Conservation (phyloP, 176 grass and related monocot genomes). For the Aechmea fasciata region DNA sequence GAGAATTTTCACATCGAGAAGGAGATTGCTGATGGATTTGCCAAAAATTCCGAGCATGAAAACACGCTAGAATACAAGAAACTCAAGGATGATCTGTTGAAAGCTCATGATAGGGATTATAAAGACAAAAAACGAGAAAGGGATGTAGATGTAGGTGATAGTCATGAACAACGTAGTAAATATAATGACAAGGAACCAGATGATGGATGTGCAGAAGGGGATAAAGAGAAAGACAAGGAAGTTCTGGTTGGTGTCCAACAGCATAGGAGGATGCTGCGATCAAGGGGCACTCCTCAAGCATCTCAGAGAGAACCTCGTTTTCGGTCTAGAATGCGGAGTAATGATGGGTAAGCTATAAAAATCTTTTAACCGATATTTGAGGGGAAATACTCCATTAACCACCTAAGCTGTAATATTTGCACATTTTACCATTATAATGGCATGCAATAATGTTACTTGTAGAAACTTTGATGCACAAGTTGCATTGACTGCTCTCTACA, state of each 20-base stretch:
- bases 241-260: conserved; percentile 49
- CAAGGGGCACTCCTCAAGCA: conserved; percentile 52
- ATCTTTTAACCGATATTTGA: no score
- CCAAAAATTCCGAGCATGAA: conserved; percentile 48
- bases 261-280: conserved; percentile 38
- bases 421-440: background rate
- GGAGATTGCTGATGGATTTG: conserved; percentile 31
- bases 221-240: conserved; percentile 82
- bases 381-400: no score
- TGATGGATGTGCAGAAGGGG: conserved; percentile 50
- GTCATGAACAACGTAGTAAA: conserved; percentile 44
- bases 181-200: conserved; percentile 65
- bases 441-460: background rate
- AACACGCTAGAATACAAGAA: conserved; percentile 42
- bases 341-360: conserved; percentile 50
- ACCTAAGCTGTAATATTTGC: background rate
- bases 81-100: conserved; percentile 50
- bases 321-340: conserved; percentile 49
- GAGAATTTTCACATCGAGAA: conserved; percentile 41
- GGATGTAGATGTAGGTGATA: conserved; percentile 51
- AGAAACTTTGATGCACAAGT: background rate
- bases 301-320: conserved; percentile 59
- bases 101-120: conserved; percentile 35
- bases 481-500: no score
- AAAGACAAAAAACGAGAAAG: conserved; percentile 61